Evolutionary conservation across 2,329 filamentous ascomycete genomes (phyloP), one percentile per base, ranked within the genome.

Genomic region (Fusarium proliferatum): DNA sequence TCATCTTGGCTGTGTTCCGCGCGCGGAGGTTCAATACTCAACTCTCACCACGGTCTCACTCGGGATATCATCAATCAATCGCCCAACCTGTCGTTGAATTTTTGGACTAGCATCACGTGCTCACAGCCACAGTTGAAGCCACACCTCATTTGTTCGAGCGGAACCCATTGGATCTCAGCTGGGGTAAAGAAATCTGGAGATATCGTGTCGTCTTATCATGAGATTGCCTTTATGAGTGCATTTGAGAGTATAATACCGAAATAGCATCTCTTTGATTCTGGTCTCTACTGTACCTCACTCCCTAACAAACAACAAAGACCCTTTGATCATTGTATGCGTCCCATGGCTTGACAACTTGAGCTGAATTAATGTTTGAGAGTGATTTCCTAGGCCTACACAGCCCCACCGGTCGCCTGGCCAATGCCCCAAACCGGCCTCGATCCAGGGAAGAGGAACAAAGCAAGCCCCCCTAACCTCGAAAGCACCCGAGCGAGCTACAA

Each of bases 1-100:
- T 97, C 94, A 97, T 98, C 77, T 84, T 92, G 88, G 67, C 75
- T 56, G 60, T 64, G 38, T 60, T 68, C 69, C 62, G 61, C 60
- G 46, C 70, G 52, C 61, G 64, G 67, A 73, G 60, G 69, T 71
- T 67, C 73, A 64, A 71, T 72, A 71, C 76, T 77, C 74, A 45
- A 63, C 65, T 72, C 69, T 65, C 71, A 69, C 67, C 69, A 71
- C 55, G 34, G 58, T 75, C 69, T 67, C 71, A 56, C 58, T 68
- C 48, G 52, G 58, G 61, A 74, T 72, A 71, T 67, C 70, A 16
- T 71, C 69, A 64, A 23, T 72, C 68, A 64, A 72, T 53, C 19
- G 45, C 46, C 55, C 39, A 30, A 52, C 61, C 33, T 56, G 69
- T 66, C 57, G 66, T 77, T 70, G 75, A 76, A 79, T 74, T 77